Conservation (phyloP, 1,284 basidiomycete species). For the Takashimella tepidaria region DNA sequence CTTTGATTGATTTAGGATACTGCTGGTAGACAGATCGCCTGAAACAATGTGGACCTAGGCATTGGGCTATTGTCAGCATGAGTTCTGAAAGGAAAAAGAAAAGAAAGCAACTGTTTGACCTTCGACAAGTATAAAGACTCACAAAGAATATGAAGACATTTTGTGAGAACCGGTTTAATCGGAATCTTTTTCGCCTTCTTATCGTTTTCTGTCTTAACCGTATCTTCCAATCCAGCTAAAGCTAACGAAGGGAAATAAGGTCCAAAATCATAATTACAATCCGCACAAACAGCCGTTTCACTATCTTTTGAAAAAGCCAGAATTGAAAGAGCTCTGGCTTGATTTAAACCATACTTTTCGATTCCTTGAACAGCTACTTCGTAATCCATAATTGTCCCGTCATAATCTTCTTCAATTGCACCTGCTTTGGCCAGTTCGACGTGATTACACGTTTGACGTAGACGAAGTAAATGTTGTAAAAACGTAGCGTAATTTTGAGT, state of each 20-base stretch:
- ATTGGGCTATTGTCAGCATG: not conserved
- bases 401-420: constrained; percentile 45
- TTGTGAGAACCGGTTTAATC: constrained; percentile 61
- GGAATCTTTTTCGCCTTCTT: constrained; percentile 33
- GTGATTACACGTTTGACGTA: constrained; percentile 97
- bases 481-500: constrained; percentile 94
- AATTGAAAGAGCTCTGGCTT: constrained; percentile 67
- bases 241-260: constrained; percentile 44
- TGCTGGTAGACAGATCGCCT: constrained; percentile 64
- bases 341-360: constrained; percentile 71
- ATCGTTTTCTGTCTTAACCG: constrained; percentile 38
- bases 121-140: constrained; percentile 18
- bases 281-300: constrained; percentile 77
- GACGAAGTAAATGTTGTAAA: constrained; percentile 85
- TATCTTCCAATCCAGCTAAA: constrained; percentile 51
- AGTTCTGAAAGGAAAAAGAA: too few species aligned
- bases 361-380: constrained; percentile 73
- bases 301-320: constrained; percentile 77
- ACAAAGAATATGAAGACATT: constrained; percentile 92
- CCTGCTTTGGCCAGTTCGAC: constrained; percentile 72
- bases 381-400: constrained; percentile 64
- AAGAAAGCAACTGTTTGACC: too few species aligned
- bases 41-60: constrained; percentile 62
- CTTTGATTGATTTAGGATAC: constrained; percentile 66
- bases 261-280: constrained; percentile 75